Percentiles rank a stretch among this genome's conserved stretches.
These are phyloP conservation scores for Debaryomyces robertsiae DNA, from an alignment of 1,139 yeast species.

Conservation along the genomic window DNA sequence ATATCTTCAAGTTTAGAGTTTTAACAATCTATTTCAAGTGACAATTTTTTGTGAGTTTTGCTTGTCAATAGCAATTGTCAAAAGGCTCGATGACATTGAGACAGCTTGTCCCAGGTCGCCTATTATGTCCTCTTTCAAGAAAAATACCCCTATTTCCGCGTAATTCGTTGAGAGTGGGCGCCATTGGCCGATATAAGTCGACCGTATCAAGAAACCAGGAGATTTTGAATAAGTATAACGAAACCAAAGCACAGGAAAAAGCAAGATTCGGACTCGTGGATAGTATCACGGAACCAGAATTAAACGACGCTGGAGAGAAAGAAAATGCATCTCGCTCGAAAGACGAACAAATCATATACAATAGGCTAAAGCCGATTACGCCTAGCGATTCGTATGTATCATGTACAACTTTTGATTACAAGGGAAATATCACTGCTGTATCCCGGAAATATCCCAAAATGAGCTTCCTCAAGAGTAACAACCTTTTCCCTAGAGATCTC, in stretches of 20 bases:
- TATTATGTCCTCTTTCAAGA: too few relatives aligned
- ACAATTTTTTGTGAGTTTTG: too few relatives aligned
- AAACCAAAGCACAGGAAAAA: neutral
- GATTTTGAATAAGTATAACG: conserved; percentile 5
- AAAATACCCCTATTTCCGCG: too few relatives aligned
- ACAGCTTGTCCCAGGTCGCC: too few relatives aligned
- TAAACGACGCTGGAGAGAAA: neutral
- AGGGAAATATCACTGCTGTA: conserved; percentile 74
- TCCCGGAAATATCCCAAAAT: conserved; percentile 79
- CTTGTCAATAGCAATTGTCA: too few relatives aligned
- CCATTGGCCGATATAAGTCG: conserved; percentile 3
- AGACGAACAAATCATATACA: conserved; percentile 19
- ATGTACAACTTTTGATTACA: conserved; percentile 71
- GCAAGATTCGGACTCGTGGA: neutral
- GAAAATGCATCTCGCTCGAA: neutral
- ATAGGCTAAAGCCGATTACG: conserved; percentile 53
- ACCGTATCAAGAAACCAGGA: conserved; percentile 12
- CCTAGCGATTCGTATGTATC: conserved; percentile 62
- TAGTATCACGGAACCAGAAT: neutral
- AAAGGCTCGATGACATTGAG: too few relatives aligned
- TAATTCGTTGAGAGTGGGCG: too few relatives aligned
- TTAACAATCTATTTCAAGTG: too few relatives aligned
- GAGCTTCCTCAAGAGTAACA: conserved; percentile 72
- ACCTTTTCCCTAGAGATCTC: conserved; percentile 77
- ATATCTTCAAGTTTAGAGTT: too few relatives aligned